phyloP scores from a whole-genome alignment of 148 eudicot genomes.

The Pharnaceum exiguum region DNA sequence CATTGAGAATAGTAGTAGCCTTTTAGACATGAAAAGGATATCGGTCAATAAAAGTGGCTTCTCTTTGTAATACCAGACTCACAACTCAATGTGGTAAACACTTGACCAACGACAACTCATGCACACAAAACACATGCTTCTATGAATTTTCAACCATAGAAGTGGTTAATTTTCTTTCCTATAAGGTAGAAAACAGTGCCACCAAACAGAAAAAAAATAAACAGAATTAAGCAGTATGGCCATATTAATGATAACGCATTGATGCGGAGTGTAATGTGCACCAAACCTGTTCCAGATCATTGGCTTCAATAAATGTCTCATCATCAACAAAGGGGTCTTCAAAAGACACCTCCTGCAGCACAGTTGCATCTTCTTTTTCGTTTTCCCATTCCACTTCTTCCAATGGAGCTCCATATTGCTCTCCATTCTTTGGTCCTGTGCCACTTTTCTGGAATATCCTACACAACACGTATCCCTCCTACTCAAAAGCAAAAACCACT shows the following conservation, averaged over 20 bases:
- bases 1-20: too few relatives aligned
- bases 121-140: too few relatives aligned
- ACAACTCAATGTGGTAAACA: too few relatives aligned
- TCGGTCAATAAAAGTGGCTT: too few relatives aligned
- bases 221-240: not conserved
- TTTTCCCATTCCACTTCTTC: constrained; percentile 92
- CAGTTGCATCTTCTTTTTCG: constrained; percentile 31
- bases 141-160: too few relatives aligned
- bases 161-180: too few relatives aligned
- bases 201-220: too few relatives aligned
- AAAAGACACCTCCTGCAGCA: constrained; percentile 39
- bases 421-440: constrained; percentile 96
- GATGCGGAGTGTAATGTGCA: not conserved
- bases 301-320: constrained; percentile 46
- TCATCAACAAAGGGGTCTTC: constrained; percentile 51
- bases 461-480: constrained; percentile 87
- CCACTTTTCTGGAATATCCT: constrained; percentile 97
- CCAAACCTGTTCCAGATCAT: constrained; percentile 68
- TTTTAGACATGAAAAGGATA: too few relatives aligned
- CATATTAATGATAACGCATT: too few relatives aligned
- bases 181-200: too few relatives aligned
- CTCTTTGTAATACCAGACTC: too few relatives aligned
- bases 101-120: too few relatives aligned
- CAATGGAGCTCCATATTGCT: constrained; percentile 89
- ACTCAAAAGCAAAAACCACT: constrained; percentile 19